Conservation (phyloP, 2,329 filamentous ascomycete species). For the Polychaeton citri region DNA sequence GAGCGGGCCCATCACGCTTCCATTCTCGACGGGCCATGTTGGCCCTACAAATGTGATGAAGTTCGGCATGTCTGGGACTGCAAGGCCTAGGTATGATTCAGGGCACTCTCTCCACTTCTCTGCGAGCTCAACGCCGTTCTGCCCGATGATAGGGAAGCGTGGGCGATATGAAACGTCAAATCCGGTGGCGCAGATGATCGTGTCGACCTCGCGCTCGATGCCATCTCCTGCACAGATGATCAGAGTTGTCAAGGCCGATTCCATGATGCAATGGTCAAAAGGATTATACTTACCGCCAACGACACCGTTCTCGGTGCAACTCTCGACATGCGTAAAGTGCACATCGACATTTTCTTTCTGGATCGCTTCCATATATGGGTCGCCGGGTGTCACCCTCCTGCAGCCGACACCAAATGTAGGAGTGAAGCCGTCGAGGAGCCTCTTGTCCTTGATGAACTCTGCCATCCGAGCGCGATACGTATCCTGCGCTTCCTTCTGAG, state of each 20-base stretch:
- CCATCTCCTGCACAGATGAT: too few species aligned
- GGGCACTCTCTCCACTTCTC: conserved; percentile 28
- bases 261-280: too few species aligned
- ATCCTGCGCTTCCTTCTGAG: conserved; percentile 26
- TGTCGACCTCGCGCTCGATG: conserved; percentile 27
- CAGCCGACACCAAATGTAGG: conserved; percentile 34
- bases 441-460: conserved; percentile 38
- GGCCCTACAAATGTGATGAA: conserved; percentile 29
- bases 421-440: conserved; percentile 34
- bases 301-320: conserved; percentile 33
- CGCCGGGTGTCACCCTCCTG: conserved; percentile 34
- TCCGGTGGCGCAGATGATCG: conserved; percentile 32
- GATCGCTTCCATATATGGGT: conserved; percentile 39
- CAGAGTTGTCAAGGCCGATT: too few species aligned
- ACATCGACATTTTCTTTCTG: conserved; percentile 38
- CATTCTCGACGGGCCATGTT: conserved; percentile 33
- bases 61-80: conserved; percentile 30
- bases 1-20: conserved; percentile 29
- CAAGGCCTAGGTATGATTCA: conserved; percentile 29
- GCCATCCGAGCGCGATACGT: conserved; percentile 32
- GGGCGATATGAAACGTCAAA: conserved; percentile 32
- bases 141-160: conserved; percentile 30
- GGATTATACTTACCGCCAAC: too few species aligned
- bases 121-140: conserved; percentile 25
- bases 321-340: conserved; percentile 33